These are phyloP conservation scores for Solanum tarapatanum DNA, from an alignment of 257 asterid genomes.

Conservation along the genomic window DNA sequence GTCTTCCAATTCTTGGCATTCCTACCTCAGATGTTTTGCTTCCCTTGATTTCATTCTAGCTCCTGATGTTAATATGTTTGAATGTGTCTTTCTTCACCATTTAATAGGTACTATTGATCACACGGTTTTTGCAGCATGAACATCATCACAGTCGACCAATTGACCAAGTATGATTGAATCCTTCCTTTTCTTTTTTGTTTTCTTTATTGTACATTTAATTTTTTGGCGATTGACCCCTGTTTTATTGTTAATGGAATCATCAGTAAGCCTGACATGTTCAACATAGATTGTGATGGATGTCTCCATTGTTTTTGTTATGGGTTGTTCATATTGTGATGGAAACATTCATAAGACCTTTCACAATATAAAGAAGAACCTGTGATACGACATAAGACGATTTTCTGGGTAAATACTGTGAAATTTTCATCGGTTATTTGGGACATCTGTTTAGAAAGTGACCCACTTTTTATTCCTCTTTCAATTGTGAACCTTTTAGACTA, in stretches of 20 bases:
- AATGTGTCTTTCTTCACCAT: conserved; percentile 13
- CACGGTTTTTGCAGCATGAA: conserved; percentile 96
- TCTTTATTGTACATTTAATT: background rate
- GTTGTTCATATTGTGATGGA: background rate
- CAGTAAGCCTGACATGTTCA: background rate
- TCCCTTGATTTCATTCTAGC: background rate
- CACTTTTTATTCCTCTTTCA: background rate
- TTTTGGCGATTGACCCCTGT: background rate
- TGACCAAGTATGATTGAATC: conserved; percentile 42
- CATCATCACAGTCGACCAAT: conserved; percentile 88
- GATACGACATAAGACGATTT: background rate
- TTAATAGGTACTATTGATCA: conserved; percentile 67
- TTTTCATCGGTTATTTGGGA: background rate
- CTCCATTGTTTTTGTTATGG: background rate
- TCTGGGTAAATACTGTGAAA: background rate
- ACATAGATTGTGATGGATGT: background rate
- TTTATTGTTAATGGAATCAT: background rate
- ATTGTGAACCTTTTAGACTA: background rate
- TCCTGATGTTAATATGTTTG: conserved; percentile 1
- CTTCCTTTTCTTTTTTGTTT: conserved; percentile 5
- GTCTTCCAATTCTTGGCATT: background rate
- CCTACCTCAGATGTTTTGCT: background rate
- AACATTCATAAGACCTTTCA: background rate
- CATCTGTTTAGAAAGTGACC: background rate
- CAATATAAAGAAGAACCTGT: background rate